Conservation (phyloP, 2,329 filamentous ascomycete genomes). For the Pleoardoris graminearum region DNA sequence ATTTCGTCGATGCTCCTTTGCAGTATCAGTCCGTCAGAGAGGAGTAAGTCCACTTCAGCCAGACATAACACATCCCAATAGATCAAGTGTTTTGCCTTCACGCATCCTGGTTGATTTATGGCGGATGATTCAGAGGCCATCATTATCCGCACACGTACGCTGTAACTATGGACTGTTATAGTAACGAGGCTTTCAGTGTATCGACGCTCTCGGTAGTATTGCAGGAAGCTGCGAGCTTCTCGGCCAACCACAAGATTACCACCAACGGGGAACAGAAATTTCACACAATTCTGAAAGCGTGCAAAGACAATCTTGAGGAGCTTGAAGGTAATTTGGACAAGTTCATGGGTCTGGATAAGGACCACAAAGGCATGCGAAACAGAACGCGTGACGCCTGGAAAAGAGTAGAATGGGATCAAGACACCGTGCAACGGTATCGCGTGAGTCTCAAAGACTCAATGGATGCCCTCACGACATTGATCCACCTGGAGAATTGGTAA, state of each 20-base stretch:
- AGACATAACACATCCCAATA: too few relatives aligned
- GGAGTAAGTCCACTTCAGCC: slow-evolving; percentile 4
- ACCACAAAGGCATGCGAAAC: slow-evolving; percentile 20
- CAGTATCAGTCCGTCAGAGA: slow-evolving; percentile 7
- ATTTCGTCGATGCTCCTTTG: slow-evolving; percentile 5
- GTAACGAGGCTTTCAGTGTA: background rate
- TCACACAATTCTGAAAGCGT: background rate
- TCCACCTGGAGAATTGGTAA: slow-evolving; percentile 2
- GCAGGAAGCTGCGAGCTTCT: background rate
- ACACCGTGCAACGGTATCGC: slow-evolving; percentile 1
- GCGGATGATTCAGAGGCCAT: too few relatives aligned
- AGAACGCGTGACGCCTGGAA: background rate
- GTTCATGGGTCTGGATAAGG: background rate
- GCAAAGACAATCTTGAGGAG: background rate
- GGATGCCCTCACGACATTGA: background rate
- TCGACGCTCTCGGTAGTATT: background rate
- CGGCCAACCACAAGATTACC: too few relatives aligned
- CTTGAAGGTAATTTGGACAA: background rate
- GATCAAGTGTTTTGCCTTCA: too few relatives aligned
- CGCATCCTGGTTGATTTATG: too few relatives aligned
- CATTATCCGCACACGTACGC: too few relatives aligned
- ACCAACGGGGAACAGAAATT: background rate
- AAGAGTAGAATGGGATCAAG: slow-evolving; percentile 7
- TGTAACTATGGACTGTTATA: background rate
- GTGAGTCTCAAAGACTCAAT: background rate